phyloP scores from a whole-genome alignment of 768 basidiomycete species.

The Lactarius psammicola region DNA sequence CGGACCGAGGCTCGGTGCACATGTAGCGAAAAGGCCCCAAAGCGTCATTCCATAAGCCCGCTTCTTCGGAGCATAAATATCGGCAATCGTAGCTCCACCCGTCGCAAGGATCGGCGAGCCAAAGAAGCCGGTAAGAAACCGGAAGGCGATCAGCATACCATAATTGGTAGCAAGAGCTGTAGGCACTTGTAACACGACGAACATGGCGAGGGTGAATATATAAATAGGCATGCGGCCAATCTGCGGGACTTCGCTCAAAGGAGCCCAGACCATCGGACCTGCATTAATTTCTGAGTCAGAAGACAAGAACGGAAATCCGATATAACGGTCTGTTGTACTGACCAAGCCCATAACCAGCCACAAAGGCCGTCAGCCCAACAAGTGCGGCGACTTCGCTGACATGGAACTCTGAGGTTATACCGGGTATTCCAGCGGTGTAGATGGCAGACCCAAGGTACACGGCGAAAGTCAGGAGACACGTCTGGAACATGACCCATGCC shows the following conservation, averaged over 20 bases:
- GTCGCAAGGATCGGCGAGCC: constrained; percentile 39
- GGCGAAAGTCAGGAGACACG: constrained; percentile 37
- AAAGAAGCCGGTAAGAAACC: constrained; percentile 39
- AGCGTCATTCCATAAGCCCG: constrained; percentile 34
- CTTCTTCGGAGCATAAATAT: constrained; percentile 31
- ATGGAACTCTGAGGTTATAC: constrained; percentile 33
- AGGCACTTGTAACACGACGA: constrained; percentile 38
- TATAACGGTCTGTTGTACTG: not conserved
- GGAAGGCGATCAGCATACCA: constrained; percentile 36
- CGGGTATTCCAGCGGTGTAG: constrained; percentile 35
- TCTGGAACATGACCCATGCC: constrained; percentile 36
- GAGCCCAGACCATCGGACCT: constrained; percentile 36
- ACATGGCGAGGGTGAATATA: constrained; percentile 36
- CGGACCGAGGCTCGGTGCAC: constrained; percentile 37
- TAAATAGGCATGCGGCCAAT: constrained; percentile 38
- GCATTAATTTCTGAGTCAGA: not conserved
- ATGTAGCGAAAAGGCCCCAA: constrained; percentile 35
- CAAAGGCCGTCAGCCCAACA: constrained; percentile 36
- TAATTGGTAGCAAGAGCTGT: constrained; percentile 37
- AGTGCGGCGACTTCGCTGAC: constrained; percentile 35
- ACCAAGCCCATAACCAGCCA: constrained; percentile 32
- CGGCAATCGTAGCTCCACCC: constrained; percentile 34
- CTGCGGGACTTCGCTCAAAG: constrained; percentile 37
- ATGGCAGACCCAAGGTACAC: constrained; percentile 41
- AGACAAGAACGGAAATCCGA: no score